These are phyloP conservation scores for Dacryopinax spathularia DNA, from an alignment of 768 basidiomycete species.

Conservation along the genomic window DNA sequence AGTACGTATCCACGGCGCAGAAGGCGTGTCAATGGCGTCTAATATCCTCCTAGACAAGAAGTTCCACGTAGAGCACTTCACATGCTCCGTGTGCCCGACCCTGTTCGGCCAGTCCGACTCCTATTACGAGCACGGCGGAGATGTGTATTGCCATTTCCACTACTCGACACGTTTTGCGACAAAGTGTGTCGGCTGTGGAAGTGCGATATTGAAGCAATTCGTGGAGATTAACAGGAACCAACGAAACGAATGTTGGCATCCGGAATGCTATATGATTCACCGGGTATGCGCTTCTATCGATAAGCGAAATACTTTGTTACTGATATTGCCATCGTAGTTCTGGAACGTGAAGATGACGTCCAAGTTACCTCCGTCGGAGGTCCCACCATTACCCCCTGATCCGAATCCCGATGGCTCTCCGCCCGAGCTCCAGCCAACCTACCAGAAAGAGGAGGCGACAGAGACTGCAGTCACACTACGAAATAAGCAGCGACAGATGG, in stretches of 20 bases:
- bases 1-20: slow-evolving; percentile 40
- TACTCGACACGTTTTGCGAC: slow-evolving; percentile 98
- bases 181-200: slow-evolving; percentile 94
- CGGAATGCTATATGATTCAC: slow-evolving; percentile 99
- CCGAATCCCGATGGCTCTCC: neutral
- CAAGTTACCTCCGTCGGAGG: slow-evolving; percentile 27
- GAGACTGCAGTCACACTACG: slow-evolving; percentile 69
- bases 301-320: slow-evolving; percentile 7
- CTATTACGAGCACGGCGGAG: slow-evolving; percentile 96
- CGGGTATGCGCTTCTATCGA: slow-evolving; percentile 44
- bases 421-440: slow-evolving; percentile 30
- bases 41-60: slow-evolving; percentile 60
- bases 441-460: slow-evolving; percentile 60
- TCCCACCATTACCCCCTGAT: slow-evolving; percentile 7
- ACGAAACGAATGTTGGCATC: slow-evolving; percentile 99
- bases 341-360: slow-evolving; percentile 78
- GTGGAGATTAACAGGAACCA: slow-evolving; percentile 99
- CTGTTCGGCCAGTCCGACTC: slow-evolving; percentile 96
- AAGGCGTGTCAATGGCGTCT: slow-evolving; percentile 1
- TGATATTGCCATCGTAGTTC: slow-evolving; percentile 40
- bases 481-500: slow-evolving; percentile 86
- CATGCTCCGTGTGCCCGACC: slow-evolving; percentile 90
- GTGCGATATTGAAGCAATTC: slow-evolving; percentile 96
- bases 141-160: slow-evolving; percentile 98
- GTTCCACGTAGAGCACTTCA: slow-evolving; percentile 98